These are phyloP conservation scores for Rhizoctonia solani DNA, from an alignment of 1,284 basidiomycete genomes.

Conservation along the genomic window DNA sequence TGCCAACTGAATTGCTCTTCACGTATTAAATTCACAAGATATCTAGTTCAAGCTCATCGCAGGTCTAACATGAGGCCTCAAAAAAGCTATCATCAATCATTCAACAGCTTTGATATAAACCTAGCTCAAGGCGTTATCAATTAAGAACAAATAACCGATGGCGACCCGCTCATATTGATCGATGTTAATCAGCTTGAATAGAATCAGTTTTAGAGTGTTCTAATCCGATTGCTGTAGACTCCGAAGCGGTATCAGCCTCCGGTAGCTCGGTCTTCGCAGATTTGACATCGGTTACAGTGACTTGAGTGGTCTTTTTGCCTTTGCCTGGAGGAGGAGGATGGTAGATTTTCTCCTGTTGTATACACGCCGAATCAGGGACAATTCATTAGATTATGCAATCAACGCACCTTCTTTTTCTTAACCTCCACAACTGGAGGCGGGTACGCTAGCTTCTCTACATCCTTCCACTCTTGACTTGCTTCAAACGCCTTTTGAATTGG, in stretches of 20 bases:
- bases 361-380: background rate
- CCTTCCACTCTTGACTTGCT: conserved; percentile 79
- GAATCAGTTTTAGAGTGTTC: background rate
- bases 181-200: conserved; percentile 4
- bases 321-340: conserved; percentile 77
- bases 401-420: conserved; percentile 59
- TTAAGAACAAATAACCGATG: too few relatives aligned
- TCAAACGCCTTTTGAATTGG: conserved; percentile 83
- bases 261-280: conserved; percentile 6
- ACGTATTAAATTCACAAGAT: too few relatives aligned
- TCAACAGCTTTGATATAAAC: too few relatives aligned
- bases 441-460: conserved; percentile 80
- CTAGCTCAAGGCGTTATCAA: too few relatives aligned
- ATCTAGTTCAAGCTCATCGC: too few relatives aligned
- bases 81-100: too few relatives aligned
- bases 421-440: conserved; percentile 52
- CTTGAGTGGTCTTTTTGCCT: conserved; percentile 55
- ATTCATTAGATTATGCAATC: background rate
- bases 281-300: background rate
- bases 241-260: conserved; percentile 5
- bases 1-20: too few relatives aligned
- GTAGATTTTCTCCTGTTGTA: conserved; percentile 67
- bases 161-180: too few relatives aligned
- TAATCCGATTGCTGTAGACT: conserved; percentile 6
- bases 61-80: too few relatives aligned